phyloP scores from a whole-genome alignment of 208 protist species.

The Trypanosoma congolense region DNA sequence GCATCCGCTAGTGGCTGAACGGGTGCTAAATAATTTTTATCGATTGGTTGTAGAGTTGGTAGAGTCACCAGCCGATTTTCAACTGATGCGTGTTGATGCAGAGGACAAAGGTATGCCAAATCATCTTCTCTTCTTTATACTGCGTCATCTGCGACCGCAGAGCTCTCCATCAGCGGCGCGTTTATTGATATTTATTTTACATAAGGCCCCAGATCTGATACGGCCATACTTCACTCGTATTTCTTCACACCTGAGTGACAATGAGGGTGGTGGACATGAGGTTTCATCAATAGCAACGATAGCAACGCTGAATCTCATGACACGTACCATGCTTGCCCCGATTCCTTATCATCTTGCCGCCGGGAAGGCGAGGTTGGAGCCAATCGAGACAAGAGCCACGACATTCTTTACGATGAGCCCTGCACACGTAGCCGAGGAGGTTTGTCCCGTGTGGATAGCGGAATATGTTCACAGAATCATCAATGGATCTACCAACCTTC shows the following conservation, averaged over 20 bases:
- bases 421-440: constrained; percentile 71
- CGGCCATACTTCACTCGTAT: constrained; percentile 83
- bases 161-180: constrained; percentile 48
- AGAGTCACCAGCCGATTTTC: constrained; percentile 82
- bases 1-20: constrained; percentile 48
- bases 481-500: constrained; percentile 71
- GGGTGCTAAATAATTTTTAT: constrained; percentile 55
- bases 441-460: constrained; percentile 74
- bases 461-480: constrained; percentile 82
- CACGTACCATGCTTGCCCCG: constrained; percentile 66
- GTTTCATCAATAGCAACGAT: constrained; percentile 57
- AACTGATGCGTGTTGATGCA: constrained; percentile 56
- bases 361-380: constrained; percentile 45
- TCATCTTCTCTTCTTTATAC: constrained; percentile 83
- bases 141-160: constrained; percentile 74
- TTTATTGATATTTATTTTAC: constrained; percentile 69
- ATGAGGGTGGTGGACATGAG: constrained; percentile 34
- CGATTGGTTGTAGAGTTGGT: constrained; percentile 60
- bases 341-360: constrained; percentile 77
- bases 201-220: constrained; percentile 76
- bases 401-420: constrained; percentile 81
- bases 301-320: constrained; percentile 81
- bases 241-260: constrained; percentile 74
- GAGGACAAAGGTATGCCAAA: constrained; percentile 86
- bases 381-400: constrained; percentile 41